Conservation (phyloP, 768 basidiomycete species). For the Lactarius psammicola region DNA sequence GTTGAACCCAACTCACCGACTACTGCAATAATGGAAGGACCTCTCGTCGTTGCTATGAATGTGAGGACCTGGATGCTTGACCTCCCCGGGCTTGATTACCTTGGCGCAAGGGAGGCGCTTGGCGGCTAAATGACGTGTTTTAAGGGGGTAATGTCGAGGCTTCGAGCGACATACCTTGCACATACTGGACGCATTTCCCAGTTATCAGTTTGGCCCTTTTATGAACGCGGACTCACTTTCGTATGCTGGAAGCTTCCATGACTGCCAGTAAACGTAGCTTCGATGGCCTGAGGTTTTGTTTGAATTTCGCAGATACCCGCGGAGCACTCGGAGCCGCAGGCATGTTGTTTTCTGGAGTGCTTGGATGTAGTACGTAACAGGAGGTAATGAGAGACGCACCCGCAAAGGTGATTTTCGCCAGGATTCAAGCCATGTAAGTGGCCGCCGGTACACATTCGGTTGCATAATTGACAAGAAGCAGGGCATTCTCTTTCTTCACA, state of each 20-base stretch:
- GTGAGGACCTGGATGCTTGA: too few species aligned
- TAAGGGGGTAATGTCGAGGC: too few species aligned
- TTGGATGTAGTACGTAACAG: conserved; percentile 18
- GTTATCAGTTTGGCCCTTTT: neutral
- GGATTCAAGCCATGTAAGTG: conserved; percentile 52
- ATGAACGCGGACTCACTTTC: neutral
- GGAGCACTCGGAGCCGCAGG: conserved; percentile 44
- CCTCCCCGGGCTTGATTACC: too few species aligned
- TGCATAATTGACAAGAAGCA: conserved; percentile 52
- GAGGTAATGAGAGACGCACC: conserved; percentile 37
- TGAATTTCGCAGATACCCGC: conserved; percentile 58
- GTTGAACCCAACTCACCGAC: conserved; percentile 35
- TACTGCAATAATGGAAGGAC: conserved; percentile 55
- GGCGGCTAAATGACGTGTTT: conserved; percentile 35
- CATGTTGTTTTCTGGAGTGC: too few species aligned
- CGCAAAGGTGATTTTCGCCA: conserved; percentile 51
- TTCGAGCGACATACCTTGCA: conserved; percentile 42
- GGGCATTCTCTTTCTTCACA: too few species aligned
- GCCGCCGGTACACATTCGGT: conserved; percentile 46
- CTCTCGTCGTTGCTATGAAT: conserved; percentile 47
- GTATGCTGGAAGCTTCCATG: conserved; percentile 63
- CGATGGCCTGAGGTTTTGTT: conserved; percentile 55
- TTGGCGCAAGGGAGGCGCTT: too few species aligned
- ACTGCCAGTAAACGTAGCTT: conserved; percentile 57
- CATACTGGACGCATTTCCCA: conserved; percentile 39